Conservation (phyloP, 2,329 filamentous ascomycete species). For the Botrytis cinerea region DNA sequence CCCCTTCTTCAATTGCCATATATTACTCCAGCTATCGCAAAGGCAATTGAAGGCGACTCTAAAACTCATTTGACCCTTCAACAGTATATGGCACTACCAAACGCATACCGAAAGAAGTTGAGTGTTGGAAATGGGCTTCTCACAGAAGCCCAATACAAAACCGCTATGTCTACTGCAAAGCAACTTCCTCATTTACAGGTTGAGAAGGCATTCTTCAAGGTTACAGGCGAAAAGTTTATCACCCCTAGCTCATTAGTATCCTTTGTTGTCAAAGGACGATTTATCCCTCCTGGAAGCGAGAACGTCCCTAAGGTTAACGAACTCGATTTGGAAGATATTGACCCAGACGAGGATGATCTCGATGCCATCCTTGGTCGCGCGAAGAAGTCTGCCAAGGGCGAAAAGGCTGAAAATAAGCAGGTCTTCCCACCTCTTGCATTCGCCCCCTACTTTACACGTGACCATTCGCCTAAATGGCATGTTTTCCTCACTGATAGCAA, state of each 20-base stretch:
- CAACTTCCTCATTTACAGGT: slow-evolving; percentile 84
- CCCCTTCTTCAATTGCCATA: slow-evolving; percentile 90
- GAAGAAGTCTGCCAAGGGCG: slow-evolving; percentile 65
- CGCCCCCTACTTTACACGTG: slow-evolving; percentile 86
- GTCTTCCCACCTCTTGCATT: slow-evolving; percentile 83
- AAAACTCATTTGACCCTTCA: slow-evolving; percentile 78
- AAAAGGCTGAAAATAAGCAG: slow-evolving; percentile 61
- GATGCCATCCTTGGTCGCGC: slow-evolving; percentile 79
- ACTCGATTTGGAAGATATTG: slow-evolving; percentile 82
- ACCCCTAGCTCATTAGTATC: slow-evolving; percentile 91
- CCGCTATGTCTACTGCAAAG: slow-evolving; percentile 73
- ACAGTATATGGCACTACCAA: slow-evolving; percentile 83
- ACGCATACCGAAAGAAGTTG: slow-evolving; percentile 69
- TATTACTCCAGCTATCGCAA: slow-evolving; percentile 68
- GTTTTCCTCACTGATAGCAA: slow-evolving; percentile 93
- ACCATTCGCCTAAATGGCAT: slow-evolving; percentile 89
- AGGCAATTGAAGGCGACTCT: slow-evolving; percentile 71
- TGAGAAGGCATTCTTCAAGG: slow-evolving; percentile 97
- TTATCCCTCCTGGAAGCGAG: slow-evolving; percentile 82
- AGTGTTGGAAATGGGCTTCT: slow-evolving; percentile 72
- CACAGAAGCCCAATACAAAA: slow-evolving; percentile 72
- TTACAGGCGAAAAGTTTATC: slow-evolving; percentile 88
- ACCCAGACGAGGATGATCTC: slow-evolving; percentile 89
- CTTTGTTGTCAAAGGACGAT: slow-evolving; percentile 90
- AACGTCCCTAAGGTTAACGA: slow-evolving; percentile 74